phyloP scores from a whole-genome alignment of 768 basidiomycete species.

The Melanogaster broomeanus region DNA sequence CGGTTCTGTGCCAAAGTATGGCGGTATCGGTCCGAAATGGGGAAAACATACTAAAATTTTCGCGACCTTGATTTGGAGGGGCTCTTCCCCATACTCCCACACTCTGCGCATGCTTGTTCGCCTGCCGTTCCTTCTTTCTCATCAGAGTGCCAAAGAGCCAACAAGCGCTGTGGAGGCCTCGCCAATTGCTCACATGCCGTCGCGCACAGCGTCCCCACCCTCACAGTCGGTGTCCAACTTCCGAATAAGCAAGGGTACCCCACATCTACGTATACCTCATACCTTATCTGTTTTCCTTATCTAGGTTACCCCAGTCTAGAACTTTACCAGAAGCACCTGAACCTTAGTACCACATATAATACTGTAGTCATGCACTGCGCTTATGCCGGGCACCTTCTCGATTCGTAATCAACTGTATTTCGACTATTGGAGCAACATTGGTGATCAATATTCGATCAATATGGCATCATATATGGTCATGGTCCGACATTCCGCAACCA shows the following conservation, averaged over 20 bases:
- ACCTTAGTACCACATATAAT: neutral
- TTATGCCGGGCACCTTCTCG: neutral
- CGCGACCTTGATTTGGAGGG: neutral
- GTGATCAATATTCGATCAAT: no score
- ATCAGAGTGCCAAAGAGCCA: neutral
- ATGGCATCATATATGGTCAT: no score
- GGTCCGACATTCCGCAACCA: no score
- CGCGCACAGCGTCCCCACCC: neutral
- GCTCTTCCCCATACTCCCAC: neutral
- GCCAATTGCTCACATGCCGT: neutral
- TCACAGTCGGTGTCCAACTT: neutral
- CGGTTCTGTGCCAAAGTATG: constrained; percentile 25
- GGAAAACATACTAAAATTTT: neutral
- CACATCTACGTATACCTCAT: constrained; percentile 16
- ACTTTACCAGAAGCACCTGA: constrained; percentile 1
- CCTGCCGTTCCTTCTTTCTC: neutral
- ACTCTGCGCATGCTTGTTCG: neutral
- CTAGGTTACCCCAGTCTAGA: constrained; percentile 30
- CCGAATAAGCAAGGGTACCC: constrained; percentile 16
- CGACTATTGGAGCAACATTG: no score
- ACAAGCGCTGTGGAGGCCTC: neutral
- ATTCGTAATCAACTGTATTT: no score
- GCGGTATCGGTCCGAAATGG: constrained; percentile 28
- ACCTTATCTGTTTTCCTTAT: constrained; percentile 25
- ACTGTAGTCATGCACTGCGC: constrained; percentile 8